Evolutionary conservation across 495 filamentous ascomycete species (phyloP), one percentile per base, ranked within the genome.

Genomic region (Xanthoparmelia taractica): DNA sequence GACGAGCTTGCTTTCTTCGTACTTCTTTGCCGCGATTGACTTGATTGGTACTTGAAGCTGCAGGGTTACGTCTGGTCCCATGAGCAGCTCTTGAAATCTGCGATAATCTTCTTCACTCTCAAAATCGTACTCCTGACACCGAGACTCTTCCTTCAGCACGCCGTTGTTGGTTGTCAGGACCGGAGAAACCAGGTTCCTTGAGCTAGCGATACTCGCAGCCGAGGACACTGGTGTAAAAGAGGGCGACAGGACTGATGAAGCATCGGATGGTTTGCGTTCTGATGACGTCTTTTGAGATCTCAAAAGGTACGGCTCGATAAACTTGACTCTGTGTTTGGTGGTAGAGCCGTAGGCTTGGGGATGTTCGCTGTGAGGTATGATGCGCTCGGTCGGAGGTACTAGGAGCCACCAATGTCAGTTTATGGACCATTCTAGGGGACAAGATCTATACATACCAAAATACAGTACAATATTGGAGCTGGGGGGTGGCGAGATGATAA

Each of bases 281-380:
- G 34, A 15, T 37, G 45, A 56, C 10, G 31, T 33, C 29, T n/a
- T 63, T 55, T 54, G 65, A 23, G 56, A 63, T 7, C 50, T 58
- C 29, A 66, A 48, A 25, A 40, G 55, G 34, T 50, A 55, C 25
- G 41, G 37, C 23, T 61, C 54, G 29, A 58, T 33, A 20, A 66
- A 59, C 29, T 66, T 66, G 40, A 66, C 65, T 60, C 31, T 58
- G 38, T 59, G 33, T 17, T 43, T 66, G 2, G 12, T 45, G 25
- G 13, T 59, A 25, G 65, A 60, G 17, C 57, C 65, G 48, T 62
- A 63, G 13, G 65, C 60, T 59, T 60, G 34, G 36, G 65, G 60
- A 47, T 63, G 65, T 58, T 66, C 60, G 36, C 54, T 59, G 23
- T 63, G 65, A 27, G 65, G 34, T 40, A 66, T 48, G 45, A 58